Evolutionary conservation across 805 yeast genomes (phyloP).

Genomic region (Naumovozyma dairenensis): DNA sequence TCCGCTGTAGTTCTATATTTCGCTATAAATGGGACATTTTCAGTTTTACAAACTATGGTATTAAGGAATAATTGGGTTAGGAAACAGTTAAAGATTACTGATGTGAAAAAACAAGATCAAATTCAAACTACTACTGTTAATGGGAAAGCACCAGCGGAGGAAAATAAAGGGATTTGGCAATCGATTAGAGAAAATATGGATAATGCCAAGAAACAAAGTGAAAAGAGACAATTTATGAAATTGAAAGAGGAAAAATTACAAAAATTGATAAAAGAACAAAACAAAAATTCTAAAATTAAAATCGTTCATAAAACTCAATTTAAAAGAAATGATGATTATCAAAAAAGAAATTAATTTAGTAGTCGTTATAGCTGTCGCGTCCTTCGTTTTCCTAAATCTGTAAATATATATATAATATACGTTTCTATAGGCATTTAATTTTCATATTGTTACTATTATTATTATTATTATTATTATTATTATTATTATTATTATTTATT

Average conservation of each 20-base stretch:
- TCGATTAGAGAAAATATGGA: conserved; percentile 33
- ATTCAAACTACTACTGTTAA: no score
- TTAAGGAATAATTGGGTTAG: conserved; percentile 55
- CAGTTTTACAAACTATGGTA: conserved; percentile 60
- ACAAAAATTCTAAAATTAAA: conserved; percentile 20
- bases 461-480: neutral
- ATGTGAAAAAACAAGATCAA: conserved; percentile 50
- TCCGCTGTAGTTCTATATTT: conserved; percentile 81
- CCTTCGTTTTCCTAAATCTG: no score
- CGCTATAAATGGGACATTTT: conserved; percentile 66
- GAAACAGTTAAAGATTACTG: conserved; percentile 45
- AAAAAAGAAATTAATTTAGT: conserved; percentile 5
- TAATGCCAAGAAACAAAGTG: conserved; percentile 33
- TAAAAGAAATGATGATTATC: no score
- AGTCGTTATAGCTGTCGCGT: no score
- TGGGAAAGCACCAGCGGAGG: conserved; percentile 3
- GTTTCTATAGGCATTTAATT: neutral
- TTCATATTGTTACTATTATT: neutral
- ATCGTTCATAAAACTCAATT: conserved; percentile 24
- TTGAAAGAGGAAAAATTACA: conserved; percentile 28
- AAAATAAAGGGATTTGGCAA: conserved; percentile 29
- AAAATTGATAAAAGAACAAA: conserved; percentile 26
- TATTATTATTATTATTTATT: neutral
- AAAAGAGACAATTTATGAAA: conserved; percentile 30
- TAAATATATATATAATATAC: neutral